These are phyloP conservation scores for Pythium phragmitis DNA, from an alignment of 352 stramenopile genomes.

Conservation along the genomic window DNA sequence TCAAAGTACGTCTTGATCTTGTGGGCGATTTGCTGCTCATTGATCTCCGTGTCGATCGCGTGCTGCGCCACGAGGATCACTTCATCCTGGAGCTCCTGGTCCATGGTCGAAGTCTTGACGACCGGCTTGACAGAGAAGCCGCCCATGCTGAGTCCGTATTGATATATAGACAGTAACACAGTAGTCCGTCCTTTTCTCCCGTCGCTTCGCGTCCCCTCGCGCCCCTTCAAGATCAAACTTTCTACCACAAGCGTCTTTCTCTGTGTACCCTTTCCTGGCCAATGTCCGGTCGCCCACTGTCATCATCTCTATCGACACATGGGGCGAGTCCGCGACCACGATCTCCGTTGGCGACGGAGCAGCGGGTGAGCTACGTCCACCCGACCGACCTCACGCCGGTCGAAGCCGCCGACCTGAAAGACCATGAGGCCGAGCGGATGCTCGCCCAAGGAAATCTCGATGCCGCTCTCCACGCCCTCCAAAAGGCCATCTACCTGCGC, in stretches of 20 bases:
- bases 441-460: constrained; percentile 40
- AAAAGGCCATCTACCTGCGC: constrained; percentile 76
- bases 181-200: background rate
- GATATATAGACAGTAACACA: background rate
- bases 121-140: constrained; percentile 70
- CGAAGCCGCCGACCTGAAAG: constrained; percentile 45
- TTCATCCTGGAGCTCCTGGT: constrained; percentile 83
- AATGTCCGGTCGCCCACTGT: background rate
- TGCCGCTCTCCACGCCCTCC: constrained; percentile 51
- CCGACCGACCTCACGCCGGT: constrained; percentile 44
- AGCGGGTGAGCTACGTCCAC: constrained; percentile 14
- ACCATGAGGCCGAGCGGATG: constrained; percentile 44
- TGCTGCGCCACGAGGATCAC: constrained; percentile 77
- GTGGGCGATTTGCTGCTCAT: constrained; percentile 89
- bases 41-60: constrained; percentile 76
- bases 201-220: constrained; percentile 8
- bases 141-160: constrained; percentile 31
- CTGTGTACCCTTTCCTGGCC: background rate
- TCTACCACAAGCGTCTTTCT: background rate
- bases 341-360: background rate
- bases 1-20: constrained; percentile 93
- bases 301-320: background rate
- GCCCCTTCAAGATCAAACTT: too few species aligned
- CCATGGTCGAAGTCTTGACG: constrained; percentile 88
- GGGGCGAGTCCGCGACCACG: constrained; percentile 1